Evolutionary conservation across 1,284 basidiomycete genomes (phyloP).

Genomic region (Cystobasidium slooffiae): DNA sequence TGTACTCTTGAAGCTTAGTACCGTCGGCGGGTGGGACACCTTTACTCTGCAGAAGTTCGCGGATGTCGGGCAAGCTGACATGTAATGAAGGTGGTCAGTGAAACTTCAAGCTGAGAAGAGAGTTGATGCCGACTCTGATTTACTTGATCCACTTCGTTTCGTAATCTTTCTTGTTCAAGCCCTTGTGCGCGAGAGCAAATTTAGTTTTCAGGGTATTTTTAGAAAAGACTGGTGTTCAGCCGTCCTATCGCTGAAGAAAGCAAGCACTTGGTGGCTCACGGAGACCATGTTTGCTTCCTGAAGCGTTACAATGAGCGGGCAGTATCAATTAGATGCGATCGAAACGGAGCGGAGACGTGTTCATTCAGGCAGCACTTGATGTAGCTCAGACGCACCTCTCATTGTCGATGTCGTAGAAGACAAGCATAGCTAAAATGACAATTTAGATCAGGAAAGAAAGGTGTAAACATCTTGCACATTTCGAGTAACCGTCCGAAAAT

Average conservation of each 20-base stretch:
- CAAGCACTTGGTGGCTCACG: background rate
- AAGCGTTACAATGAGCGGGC: too few species aligned
- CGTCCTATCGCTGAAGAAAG: background rate
- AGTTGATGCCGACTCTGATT: background rate
- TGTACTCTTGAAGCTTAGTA: background rate
- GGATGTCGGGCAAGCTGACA: conserved; percentile 16
- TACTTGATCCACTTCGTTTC: background rate
- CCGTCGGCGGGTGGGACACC: conserved; percentile 1
- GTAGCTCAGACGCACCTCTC: background rate
- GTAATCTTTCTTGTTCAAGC: conserved; percentile 18
- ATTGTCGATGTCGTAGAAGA: conserved; percentile 37
- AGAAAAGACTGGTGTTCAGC: background rate
- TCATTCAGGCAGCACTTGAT: background rate
- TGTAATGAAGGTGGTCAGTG: background rate
- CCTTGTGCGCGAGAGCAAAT: conserved; percentile 21
- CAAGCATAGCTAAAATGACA: conserved; percentile 10
- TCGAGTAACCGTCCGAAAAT: background rate
- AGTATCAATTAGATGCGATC: background rate
- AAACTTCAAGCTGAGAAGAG: background rate
- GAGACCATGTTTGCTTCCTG: conserved; percentile 26
- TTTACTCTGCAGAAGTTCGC: background rate
- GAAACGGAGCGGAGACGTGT: background rate
- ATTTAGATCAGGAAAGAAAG: background rate
- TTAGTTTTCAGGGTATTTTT: conserved; percentile 34
- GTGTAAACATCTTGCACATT: background rate